Evolutionary conservation across 805 yeast genomes (phyloP), one percentile per base, ranked within the genome.

Genomic region (Zygoascus bituminiphila): DNA sequence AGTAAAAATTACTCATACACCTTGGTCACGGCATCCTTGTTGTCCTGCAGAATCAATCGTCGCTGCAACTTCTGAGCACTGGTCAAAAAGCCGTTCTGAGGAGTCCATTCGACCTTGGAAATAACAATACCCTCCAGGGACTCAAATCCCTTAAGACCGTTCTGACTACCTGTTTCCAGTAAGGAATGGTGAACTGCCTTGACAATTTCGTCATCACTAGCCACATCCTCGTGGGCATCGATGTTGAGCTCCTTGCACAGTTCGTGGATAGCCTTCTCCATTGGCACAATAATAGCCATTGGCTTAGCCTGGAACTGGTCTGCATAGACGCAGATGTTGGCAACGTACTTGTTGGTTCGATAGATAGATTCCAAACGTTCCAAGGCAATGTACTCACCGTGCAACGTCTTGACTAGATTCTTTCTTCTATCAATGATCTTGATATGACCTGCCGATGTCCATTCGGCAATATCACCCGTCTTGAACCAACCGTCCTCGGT

Each of bases 351-450:
- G 67, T 84, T 84, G 25, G 96, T 83, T 69, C 97, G 79, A 73
- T 93, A 93, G 44, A 85, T 74, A 9, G 95, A 77, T 71, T 93
- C 98, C 56, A 93, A 73, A 69, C 89, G 89, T 70, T 93, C 98
- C 61, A 93, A 76, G 3, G 98, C 98, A 66, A 93, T 87, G 69
- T 93, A 93, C 72, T 93, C 98, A 70, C 98, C 98, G 65, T 93
- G 91, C 61, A 78, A 75, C 17, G 98, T 93, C 76, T 93, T 93
- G 59, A 93, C 95, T 68, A 93, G 75, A 67, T 93, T 93, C 81
- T 93, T 93, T 74, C 80, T 86, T 65, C 98, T 84, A 71, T 93
- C 98, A 65, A 93, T 85, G 52, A 93, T 73, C 63, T 76, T 79
- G 62, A 93, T 74, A 50, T 79, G 82, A 56, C 98, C 98, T 55